Percentiles rank a stretch among this genome's conserved stretches.
Evolutionary conservation across 768 basidiomycete species (phyloP).

Genomic region (Myochromella boudieri): DNA sequence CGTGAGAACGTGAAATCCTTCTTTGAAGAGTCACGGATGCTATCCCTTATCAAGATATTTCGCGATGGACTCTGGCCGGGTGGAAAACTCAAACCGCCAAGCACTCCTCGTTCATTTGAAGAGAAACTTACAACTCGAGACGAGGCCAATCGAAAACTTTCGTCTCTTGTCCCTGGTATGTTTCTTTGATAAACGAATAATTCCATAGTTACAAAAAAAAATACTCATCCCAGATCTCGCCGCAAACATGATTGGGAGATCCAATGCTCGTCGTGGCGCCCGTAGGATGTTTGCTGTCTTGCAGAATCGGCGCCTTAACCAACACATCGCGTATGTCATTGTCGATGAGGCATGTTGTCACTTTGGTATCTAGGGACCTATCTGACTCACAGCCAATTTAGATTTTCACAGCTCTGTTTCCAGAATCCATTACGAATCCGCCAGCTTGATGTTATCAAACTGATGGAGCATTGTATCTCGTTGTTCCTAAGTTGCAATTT

Average conservation of each 20-base stretch:
- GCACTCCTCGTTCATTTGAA: constrained; percentile 68
- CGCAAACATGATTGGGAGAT: constrained; percentile 97
- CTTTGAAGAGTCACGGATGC: constrained; percentile 67
- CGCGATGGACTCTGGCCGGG: constrained; percentile 82
- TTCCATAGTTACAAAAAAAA: neutral
- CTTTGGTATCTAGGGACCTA: neutral
- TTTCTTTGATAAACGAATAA: neutral
- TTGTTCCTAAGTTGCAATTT: neutral
- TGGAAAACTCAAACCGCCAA: constrained; percentile 66
- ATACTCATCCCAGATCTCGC: constrained; percentile 65
- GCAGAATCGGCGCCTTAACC: constrained; percentile 93
- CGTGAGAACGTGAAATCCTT: constrained; percentile 71
- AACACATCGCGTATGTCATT: constrained; percentile 86
- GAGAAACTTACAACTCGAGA: constrained; percentile 81
- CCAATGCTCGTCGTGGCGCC: constrained; percentile 91
- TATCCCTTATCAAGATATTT: constrained; percentile 64
- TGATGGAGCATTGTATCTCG: neutral
- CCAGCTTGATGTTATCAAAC: neutral
- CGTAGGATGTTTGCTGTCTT: constrained; percentile 90
- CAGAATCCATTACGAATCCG: constrained; percentile 19
- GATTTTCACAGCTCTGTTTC: constrained; percentile 32
- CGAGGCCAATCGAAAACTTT: constrained; percentile 88
- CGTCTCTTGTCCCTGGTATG: constrained; percentile 87
- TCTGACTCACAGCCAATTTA: too few relatives aligned
- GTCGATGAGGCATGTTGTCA: constrained; percentile 74